Conservation (phyloP, 805 yeast genomes). For the Metschnikowia colocasiae region DNA sequence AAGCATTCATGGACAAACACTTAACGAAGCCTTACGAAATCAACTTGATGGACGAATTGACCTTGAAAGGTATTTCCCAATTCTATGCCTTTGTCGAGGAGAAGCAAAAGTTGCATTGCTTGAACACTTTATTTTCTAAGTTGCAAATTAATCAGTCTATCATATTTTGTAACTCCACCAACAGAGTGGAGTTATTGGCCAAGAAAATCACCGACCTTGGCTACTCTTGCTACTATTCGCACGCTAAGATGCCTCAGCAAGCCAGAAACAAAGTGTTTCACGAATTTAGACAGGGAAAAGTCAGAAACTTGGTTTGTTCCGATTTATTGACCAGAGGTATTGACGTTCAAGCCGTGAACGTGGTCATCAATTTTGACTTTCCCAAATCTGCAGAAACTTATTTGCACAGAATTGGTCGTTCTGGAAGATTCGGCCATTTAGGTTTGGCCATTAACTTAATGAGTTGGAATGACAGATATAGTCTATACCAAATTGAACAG, state of each 20-base stretch:
- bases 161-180: constrained; percentile 95
- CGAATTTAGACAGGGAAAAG: constrained; percentile 97
- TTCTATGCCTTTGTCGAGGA: constrained; percentile 98
- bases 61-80: constrained; percentile 93
- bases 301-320: constrained; percentile 94
- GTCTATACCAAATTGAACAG: constrained; percentile 90
- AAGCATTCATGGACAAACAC: constrained; percentile 87
- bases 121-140: constrained; percentile 90
- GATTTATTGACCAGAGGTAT: constrained; percentile 98
- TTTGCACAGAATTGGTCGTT: constrained; percentile 97
- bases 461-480: constrained; percentile 95
- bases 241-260: constrained; percentile 95
- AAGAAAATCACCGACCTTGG: constrained; percentile 95
- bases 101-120: constrained; percentile 90
- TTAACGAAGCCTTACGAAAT: constrained; percentile 90
- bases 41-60: constrained; percentile 95
- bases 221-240: constrained; percentile 93
- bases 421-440: constrained; percentile 97
- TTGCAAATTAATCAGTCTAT: constrained; percentile 94
- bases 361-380: constrained; percentile 96
- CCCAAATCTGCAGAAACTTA: constrained; percentile 98
- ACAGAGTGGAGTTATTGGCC: constrained; percentile 92
- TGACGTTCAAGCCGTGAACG: constrained; percentile 98
- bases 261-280: constrained; percentile 98
- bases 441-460: constrained; percentile 96